These are phyloP conservation scores for Eragrostis tef DNA, from an alignment of 202 grass and related monocot species.

Conservation along the genomic window DNA sequence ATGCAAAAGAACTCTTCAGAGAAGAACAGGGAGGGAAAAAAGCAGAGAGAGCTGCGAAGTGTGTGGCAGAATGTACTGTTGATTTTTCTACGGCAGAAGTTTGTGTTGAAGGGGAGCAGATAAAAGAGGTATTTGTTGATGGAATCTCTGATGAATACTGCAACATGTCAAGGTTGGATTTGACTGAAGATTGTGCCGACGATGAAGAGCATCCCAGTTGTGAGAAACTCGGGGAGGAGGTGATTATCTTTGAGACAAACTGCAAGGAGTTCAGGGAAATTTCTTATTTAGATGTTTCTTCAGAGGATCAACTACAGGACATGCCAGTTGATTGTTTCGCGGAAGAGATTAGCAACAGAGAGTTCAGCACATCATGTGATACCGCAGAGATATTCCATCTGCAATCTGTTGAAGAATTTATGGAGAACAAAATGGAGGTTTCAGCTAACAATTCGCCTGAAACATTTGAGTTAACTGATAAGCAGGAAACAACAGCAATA, in stretches of 20 bases:
- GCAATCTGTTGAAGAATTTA: background rate
- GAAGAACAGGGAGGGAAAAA: background rate
- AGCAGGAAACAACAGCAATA: conserved; percentile 25
- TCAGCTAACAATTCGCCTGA: background rate
- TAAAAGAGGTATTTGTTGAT: conserved; percentile 34
- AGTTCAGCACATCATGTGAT: background rate
- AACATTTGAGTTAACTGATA: conserved; percentile 35
- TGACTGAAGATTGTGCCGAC: background rate
- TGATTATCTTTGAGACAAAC: background rate
- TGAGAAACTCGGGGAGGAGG: background rate
- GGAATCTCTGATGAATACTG: background rate
- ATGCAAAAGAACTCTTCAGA: background rate
- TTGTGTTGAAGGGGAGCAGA: background rate
- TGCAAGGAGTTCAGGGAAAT: background rate
- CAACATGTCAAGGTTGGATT: background rate
- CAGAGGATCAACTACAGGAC: background rate
- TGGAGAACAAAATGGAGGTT: background rate
- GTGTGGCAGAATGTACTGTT: background rate
- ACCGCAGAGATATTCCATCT: background rate
- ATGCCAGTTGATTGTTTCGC: background rate
- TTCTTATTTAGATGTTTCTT: background rate
- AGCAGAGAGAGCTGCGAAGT: background rate
- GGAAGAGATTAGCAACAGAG: background rate
- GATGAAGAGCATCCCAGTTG: background rate
- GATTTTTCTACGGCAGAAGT: background rate